Conservation (phyloP, 1,284 basidiomycete species). For the Cryptococcus sp. region DNA sequence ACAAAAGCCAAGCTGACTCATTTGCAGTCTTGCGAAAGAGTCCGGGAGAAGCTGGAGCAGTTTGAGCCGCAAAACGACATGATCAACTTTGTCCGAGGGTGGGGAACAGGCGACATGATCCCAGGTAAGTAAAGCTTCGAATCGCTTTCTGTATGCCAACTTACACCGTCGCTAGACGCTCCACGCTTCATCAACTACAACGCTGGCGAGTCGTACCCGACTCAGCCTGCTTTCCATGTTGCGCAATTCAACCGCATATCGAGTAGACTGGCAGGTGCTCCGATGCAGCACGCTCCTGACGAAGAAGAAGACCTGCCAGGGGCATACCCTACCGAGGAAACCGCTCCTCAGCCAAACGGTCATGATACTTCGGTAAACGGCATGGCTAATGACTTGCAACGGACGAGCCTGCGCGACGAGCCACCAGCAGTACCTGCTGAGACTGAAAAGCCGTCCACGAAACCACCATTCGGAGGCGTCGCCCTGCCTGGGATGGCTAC, state of each 20-base stretch:
- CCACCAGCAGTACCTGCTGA: conserved; percentile 13
- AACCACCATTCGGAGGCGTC: conserved; percentile 46
- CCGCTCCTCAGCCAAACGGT: conserved; percentile 12
- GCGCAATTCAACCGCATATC: conserved; percentile 50
- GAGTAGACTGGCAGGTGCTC: conserved; percentile 31
- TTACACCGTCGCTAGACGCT: conserved; percentile 59
- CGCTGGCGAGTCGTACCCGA: conserved; percentile 50
- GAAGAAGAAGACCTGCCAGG: conserved; percentile 15
- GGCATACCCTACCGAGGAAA: conserved; percentile 5
- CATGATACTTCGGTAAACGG: conserved; percentile 16
- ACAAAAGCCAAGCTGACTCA: conserved; percentile 7
- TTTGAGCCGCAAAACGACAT: conserved; percentile 80
- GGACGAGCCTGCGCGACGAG: conserved; percentile 23
- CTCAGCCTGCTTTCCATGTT: conserved; percentile 43
- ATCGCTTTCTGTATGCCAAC: not conserved
- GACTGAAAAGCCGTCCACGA: conserved; percentile 11
- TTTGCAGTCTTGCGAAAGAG: conserved; percentile 79
- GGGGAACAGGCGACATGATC: conserved; percentile 79
- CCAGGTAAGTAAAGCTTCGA: conserved; percentile 54
- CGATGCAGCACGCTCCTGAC: conserved; percentile 10
- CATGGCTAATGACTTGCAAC: conserved; percentile 17
- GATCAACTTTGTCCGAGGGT: conserved; percentile 79
- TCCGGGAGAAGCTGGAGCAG: conserved; percentile 77
- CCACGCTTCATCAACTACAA: conserved; percentile 73
- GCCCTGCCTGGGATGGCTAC: conserved; percentile 48